Base-by-base conservation (phyloP, 352 stramenopile genomes). In the Hyaloperonospora arabidopsidis region DNA sequence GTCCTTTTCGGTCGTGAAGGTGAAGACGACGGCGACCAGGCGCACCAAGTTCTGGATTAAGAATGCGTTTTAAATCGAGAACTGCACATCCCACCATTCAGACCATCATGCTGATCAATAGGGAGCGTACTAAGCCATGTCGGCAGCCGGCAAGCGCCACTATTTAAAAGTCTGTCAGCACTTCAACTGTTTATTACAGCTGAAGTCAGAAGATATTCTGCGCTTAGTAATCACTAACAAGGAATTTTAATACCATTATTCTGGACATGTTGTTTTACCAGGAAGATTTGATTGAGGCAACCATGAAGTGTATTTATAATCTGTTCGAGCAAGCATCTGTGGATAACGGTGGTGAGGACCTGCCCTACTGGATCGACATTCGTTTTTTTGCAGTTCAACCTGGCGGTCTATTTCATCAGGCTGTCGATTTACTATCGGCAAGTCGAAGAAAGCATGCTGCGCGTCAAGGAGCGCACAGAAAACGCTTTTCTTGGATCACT, bases 211-310 rank as follows among this genome's bases (percentile, higher is more conserved):
- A 43, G 14, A 43, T n/a, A 14, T 14, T 8, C 36, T 43, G 36
- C 36, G 36, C 15, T 43, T 17, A 8, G 36, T 43, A 43, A 43
- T 43, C 36, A 43, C 36, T 43, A 43, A 17, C 36, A 43, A 43
- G 36, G 36, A 43, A 18, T 43, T 6, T 43, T 14, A 43, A 43
- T 43, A 43, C 36, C 36, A 43, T 43, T 43, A 43, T 43, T 14
- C 36, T 43, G 36, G 6, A 43, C 36, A 43, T 43, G 36, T 43
- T 43, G 7, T 43, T 43, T 43, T 7, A 43, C 11, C 6, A 43
- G 36, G 36, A 43, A 7, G 36, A 43, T 43, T 43, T 43, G 14
- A 6, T 43, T 14, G 14, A 43, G 36, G 17, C 15, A 43, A 43
- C 14, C 36, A 43, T 43, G 36, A 14, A 17, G 36, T 14, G 36